phyloP scores from a whole-genome alignment of 2,329 filamentous ascomycete genomes.

The Trichoderma harzianum region DNA sequence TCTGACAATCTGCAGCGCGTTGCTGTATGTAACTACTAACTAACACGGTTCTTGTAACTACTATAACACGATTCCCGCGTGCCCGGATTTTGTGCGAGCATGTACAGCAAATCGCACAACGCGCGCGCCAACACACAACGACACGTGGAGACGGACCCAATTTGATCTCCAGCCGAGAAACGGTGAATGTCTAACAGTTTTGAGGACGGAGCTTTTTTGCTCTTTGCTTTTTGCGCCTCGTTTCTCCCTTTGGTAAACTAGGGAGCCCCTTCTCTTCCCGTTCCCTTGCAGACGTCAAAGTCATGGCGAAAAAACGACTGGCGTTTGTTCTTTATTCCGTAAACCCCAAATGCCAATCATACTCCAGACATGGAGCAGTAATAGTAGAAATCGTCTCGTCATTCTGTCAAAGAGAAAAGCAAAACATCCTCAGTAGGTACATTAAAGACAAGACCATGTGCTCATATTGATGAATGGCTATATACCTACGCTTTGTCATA shows the following conservation, averaged over 20 bases:
- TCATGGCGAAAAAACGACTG: not conserved
- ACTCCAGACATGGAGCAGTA: not conserved
- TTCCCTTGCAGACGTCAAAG: not conserved
- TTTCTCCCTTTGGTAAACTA: not conserved
- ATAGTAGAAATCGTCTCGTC: not conserved
- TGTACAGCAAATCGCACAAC: not conserved
- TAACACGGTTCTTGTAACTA: not conserved
- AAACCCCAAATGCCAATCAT: not conserved
- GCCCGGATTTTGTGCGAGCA: not conserved
- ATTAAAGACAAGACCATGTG: not conserved
- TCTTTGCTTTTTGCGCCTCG: not conserved
- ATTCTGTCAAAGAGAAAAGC: not conserved
- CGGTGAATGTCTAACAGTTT: not conserved
- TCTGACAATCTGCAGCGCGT: not conserved
- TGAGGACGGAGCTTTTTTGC: not conserved
- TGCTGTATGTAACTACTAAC: not conserved
- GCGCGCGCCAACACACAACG: not conserved
- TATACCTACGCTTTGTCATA: not conserved
- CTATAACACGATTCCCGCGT: not conserved
- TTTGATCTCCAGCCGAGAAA: not conserved
- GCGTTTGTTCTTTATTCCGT: not conserved
- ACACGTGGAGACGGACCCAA: not conserved
- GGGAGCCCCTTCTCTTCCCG: not conserved
- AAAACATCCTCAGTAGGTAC: not conserved
- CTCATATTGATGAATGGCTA: not conserved